Evolutionary conservation across 495 filamentous ascomycete species (phyloP), one percentile per base, ranked within the genome.

Genomic region (Tuber melanosporum): DNA sequence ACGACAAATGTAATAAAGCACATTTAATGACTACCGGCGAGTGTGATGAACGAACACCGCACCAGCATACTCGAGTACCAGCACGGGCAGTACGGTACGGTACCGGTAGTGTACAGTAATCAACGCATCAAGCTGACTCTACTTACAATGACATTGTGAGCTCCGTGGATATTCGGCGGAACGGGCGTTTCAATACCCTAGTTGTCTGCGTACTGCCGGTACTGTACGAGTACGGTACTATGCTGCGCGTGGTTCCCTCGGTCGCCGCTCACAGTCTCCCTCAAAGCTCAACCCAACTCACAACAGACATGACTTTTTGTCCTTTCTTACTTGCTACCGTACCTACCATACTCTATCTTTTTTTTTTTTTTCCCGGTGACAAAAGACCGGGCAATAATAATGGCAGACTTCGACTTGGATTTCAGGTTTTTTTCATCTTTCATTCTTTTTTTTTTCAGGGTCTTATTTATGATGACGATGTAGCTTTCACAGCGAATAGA

Each of bases 191-290:
- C 52, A 9, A 62, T 62, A 45, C 44, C 44, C 44, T 45, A 8
- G n/a, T 62, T 62, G 12, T 6, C 52, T 32, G 52, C n/a, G 10
- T 10, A 62, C 49, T 22, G 20, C 22, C 49, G 22, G 20, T 52
- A n/a, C 20, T 49, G 42, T 43, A 43, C 19, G 47, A 49, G 19
- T 22, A 22, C 47, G 17, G 46, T 47, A 47, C 46, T 20, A 19
- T n/a, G n/a, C 8, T 19, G 22, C 14, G 4, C n/a, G n/a, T 62
- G 7, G n/a, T n/a, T n/a, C 52, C n/a, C 52, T 32, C 52, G 15
- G 32, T 62, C 52, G n/a, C 52, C 52, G n/a, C 52, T 62, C 52
- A 62, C 52, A 15, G 52, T 62, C 52, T 62, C 52, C n/a, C n/a
- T n/a, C 20, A 22, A n/a, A 7, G 8, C 49, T n/a, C 49, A 52